phyloP scores from a whole-genome alignment of 495 filamentous ascomycete genomes.

The Amniculicola lignicola region DNA sequence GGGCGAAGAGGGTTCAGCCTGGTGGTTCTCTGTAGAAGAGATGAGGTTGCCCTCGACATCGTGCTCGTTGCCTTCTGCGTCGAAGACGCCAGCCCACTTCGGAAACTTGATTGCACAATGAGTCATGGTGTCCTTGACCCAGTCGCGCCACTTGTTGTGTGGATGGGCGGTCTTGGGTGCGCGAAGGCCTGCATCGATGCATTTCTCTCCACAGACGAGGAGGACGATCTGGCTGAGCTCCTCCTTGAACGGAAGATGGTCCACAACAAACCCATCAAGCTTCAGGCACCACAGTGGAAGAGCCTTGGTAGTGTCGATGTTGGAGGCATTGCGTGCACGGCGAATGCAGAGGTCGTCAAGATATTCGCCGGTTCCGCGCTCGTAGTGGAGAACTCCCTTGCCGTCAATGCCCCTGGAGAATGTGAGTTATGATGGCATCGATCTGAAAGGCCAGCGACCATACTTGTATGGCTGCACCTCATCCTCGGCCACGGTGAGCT shows the following conservation, averaged over 20 bases:
- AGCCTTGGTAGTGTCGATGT: slow-evolving; percentile 7
- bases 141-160: slow-evolving; percentile 1
- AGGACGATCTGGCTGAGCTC: slow-evolving; percentile 8
- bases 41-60: slow-evolving; percentile 5
- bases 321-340: slow-evolving; percentile 19
- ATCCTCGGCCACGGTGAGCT: not conserved
- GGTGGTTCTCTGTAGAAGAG: no score
- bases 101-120: slow-evolving; percentile 16
- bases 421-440: not conserved
- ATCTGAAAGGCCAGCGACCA: no score
- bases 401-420: slow-evolving; percentile 18
- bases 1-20: no score
- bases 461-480: slow-evolving; percentile 8
- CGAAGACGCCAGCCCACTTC: slow-evolving; percentile 9
- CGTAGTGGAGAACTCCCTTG: slow-evolving; percentile 18
- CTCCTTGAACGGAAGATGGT: slow-evolving; percentile 19
- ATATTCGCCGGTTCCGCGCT: slow-evolving; percentile 23
- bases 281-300: slow-evolving; percentile 20
- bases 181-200: slow-evolving; percentile 21
- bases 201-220: slow-evolving; percentile 10
- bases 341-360: slow-evolving; percentile 24
- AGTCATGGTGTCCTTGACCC: slow-evolving; percentile 1
- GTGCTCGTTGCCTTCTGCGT: slow-evolving; percentile 3
- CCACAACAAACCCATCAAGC: slow-evolving; percentile 29
- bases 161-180: not conserved